These are phyloP conservation scores for Fusarium solani-melongenae DNA, from an alignment of 2,329 filamentous ascomycete genomes.

Conservation along the genomic window DNA sequence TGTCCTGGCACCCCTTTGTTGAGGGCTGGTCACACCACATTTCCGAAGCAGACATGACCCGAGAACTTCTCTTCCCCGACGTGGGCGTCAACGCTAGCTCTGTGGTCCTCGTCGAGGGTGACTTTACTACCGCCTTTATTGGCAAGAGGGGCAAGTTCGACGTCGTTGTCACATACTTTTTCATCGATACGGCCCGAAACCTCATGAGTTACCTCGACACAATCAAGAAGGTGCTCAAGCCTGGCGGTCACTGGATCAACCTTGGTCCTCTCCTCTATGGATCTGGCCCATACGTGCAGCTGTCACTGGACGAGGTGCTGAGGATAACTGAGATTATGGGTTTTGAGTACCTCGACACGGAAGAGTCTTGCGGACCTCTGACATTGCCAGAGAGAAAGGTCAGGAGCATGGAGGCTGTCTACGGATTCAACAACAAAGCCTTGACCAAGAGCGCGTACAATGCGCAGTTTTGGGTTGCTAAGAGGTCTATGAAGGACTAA, in stretches of 20 bases:
- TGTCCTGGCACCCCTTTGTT: conserved; percentile 61
- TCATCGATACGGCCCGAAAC: conserved; percentile 70
- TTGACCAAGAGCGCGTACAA: conserved; percentile 64
- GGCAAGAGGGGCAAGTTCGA: conserved; percentile 53
- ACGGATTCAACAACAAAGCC: conserved; percentile 62
- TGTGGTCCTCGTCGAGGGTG: conserved; percentile 64
- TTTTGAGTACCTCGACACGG: conserved; percentile 60
- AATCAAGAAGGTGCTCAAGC: conserved; percentile 58
- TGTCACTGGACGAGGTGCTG: conserved; percentile 65
- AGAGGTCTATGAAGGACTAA: conserved; percentile 20
- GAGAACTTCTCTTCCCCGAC: conserved; percentile 59
- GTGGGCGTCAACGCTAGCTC: conserved; percentile 45
- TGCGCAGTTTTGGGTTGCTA: conserved; percentile 66
- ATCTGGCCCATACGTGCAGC: conserved; percentile 63
- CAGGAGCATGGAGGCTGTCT: conserved; percentile 60
- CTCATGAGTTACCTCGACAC: conserved; percentile 65
- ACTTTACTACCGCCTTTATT: conserved; percentile 61
- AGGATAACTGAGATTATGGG: conserved; percentile 60
- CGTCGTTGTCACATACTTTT: conserved; percentile 66
- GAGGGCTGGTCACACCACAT: conserved; percentile 68
- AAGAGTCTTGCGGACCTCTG: conserved; percentile 52
- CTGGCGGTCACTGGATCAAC: conserved; percentile 66
- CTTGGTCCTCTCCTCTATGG: conserved; percentile 67
- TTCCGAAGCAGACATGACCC: conserved; percentile 58
- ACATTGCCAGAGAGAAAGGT: conserved; percentile 56